Base-by-base conservation (phyloP, 768 basidiomycete genomes). In the Pulveroboletus frians region DNA sequence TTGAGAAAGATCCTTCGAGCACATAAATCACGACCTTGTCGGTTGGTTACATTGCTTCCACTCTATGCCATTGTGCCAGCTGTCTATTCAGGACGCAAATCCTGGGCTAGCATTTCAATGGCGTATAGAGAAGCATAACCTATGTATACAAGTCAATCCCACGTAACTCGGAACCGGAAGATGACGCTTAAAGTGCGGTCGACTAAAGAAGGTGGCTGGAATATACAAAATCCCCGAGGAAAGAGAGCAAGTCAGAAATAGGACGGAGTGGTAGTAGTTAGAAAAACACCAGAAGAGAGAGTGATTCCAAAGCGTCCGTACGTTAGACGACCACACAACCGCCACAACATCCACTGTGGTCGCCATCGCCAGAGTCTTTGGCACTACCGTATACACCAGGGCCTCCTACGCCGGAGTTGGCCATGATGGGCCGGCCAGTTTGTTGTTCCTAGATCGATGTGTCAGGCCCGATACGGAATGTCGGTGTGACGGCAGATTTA, bases 391-490 rank as follows among this genome's bases (percentile, higher is more conserved):
- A 85, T 9, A 66, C 69, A 5, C 80, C 82, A 23, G 79, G 64
- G 14, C 70, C 66, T 44, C 68, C 69, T 18, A 68, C 64, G 29
- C 70, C 68, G 5, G 69, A 56, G 36, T 73, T 81, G 30, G 77
- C 62, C 51, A 80, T 75, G 21, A 75, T 73, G 4, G 85, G 84
- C 49, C 87, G 82, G 18, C 86, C 87, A 15, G 81, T 84, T 72
- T 87, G 82, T 69, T 86, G 85, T 59, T 88, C 85, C 86, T 88
- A 50, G 9, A 7, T 17, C 36, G 18, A 44, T 20, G 34, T 7
- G 49, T 61, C 49, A 64, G 56, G 31, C 18, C 47, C 32, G 21
- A 35, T 1, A 36, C 14, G 37, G 38, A 32, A 20, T 10, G 15
- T 40, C 43, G 26, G 34, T 51, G 9, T 9, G 14, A 21, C 11